Evolutionary conservation across 257 asterid species (phyloP).

Genomic region (Solanum pinnatisectum): DNA sequence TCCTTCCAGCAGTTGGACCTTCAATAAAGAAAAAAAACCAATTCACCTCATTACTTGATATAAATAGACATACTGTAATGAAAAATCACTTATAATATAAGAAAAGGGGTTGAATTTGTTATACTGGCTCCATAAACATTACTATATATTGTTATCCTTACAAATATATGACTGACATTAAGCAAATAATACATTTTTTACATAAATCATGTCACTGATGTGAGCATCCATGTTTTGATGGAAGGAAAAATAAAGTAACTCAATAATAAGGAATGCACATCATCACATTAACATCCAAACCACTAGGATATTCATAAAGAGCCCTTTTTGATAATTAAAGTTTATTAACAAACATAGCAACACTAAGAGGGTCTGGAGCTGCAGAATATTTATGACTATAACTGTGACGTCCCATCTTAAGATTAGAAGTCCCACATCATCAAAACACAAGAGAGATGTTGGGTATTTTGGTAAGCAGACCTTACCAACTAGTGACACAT

Average conservation of each 20-base stretch:
- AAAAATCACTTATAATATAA: background rate
- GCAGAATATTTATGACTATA: background rate
- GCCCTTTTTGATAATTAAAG: background rate
- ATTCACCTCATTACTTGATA: slow-evolving; percentile 1
- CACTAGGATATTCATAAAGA: background rate
- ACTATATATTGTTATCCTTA: background rate
- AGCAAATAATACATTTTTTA: background rate
- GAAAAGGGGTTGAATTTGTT: background rate
- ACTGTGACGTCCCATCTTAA: no score
- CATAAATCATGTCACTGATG: background rate
- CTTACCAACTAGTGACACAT: no score
- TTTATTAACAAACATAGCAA: background rate
- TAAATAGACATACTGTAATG: background rate
- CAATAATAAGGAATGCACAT: background rate
- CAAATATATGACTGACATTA: background rate
- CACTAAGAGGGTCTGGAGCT: background rate
- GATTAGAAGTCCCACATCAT: no score
- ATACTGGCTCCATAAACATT: background rate
- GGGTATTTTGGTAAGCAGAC: no score
- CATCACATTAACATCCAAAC: background rate
- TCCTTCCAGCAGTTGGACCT: no score
- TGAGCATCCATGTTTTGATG: background rate
- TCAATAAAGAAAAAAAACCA: no score
- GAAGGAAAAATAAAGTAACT: background rate
- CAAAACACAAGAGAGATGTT: no score